A percentile compares a stretch with the other conserved stretches of the same genome.
phyloP scores from a whole-genome alignment of 306 rosid genomes.

The Lablab purpureus region DNA sequence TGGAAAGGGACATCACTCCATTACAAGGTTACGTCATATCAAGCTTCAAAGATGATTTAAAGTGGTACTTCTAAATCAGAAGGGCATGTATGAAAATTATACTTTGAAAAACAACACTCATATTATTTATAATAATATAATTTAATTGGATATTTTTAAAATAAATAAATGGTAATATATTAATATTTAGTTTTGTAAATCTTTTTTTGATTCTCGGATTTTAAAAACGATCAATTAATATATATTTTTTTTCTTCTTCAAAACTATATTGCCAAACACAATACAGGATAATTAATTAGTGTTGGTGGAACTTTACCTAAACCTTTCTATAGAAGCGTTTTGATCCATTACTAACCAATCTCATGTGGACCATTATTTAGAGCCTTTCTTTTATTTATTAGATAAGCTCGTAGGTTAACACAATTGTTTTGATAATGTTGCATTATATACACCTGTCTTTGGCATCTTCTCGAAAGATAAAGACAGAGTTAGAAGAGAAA shows the following conservation, averaged over 20 bases:
- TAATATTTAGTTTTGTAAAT: too few species aligned
- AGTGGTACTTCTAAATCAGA: not conserved
- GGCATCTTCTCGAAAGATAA: not conserved
- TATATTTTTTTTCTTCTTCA: not conserved
- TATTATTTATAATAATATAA: not conserved
- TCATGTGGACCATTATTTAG: not conserved
- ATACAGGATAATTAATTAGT: not conserved
- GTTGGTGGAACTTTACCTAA: slow-evolving; percentile 7
- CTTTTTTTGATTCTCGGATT: not conserved
- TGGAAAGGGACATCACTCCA: slow-evolving; percentile 9
- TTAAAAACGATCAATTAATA: not conserved
- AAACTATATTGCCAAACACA: not conserved
- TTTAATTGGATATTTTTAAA: not conserved
- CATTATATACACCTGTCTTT: not conserved
- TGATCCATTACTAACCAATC: not conserved
- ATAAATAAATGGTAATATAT: not conserved
- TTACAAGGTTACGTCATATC: slow-evolving; percentile 14
- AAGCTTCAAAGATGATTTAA: not conserved
- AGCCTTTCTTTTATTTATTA: not conserved
- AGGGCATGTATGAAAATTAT: slow-evolving; percentile 4
- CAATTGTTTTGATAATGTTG: not conserved
- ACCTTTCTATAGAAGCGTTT: not conserved
- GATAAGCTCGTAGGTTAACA: not conserved
- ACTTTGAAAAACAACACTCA: not conserved
- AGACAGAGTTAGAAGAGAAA: not conserved